Evolutionary conservation across 352 stramenopile genomes (phyloP), one percentile per base, ranked within the genome.

Genomic region (Pythium biforme): DNA sequence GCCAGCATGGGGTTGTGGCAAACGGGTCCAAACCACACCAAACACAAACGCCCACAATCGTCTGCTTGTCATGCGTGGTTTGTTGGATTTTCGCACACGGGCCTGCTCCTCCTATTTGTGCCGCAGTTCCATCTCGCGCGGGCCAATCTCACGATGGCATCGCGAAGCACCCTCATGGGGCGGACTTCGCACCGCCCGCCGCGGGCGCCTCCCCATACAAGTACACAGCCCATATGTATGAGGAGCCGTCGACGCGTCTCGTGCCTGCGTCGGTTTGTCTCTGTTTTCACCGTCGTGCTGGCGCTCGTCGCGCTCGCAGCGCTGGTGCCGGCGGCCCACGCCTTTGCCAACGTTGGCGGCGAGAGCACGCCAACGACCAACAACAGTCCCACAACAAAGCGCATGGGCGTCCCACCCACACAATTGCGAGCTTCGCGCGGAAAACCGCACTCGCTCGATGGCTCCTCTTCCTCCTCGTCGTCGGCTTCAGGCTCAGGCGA

Each of bases 1-100:
- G 47, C 39, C 47, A 64, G 45, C 47, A 59, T 64, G 47, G 20
- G 47, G 46, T 59, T 46, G 26, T 27, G 8, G 55, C 14, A 1
- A 55, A 41, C 29, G 49, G 49, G n/a, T 51, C 40, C 40, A 45
- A 45, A 37, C 31, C 31, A 37, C 10, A 11, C 31, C 31, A 37
- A 37, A 37, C n/a, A 37, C 31, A 37, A 15, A 37, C 45, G 5
- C 14, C 15, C 20, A 29, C 31, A 6, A 55, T 64, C 56, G 56
- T 64, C 56, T 37, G 56, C 47, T 64, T 64, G 56, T 64, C 56
- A 51, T 40, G 10, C 37, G 31, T 43, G 8, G 37, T n/a, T 29
- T 45, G 20, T 55, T 27, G 45, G 46, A 61, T 61, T 61, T 53
- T 55, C n/a, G n/a, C 5, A 25, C 14, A 14, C 25, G 19, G 39